These are phyloP conservation scores for Sarocladium kiliense DNA, from an alignment of 2,329 filamentous ascomycete species.

Conservation along the genomic window DNA sequence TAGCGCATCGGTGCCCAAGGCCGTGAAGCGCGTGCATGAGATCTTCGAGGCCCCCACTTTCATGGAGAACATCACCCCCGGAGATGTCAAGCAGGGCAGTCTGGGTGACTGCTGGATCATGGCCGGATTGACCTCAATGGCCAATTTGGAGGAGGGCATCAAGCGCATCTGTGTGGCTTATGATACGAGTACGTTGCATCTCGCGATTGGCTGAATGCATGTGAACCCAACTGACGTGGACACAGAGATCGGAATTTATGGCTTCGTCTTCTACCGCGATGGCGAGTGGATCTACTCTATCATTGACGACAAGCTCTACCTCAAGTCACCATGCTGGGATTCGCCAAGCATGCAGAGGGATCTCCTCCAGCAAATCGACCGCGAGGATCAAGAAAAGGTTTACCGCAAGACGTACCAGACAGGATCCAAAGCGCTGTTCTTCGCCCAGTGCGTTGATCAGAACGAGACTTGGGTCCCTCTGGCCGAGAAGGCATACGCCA, in stretches of 20 bases:
- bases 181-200: constrained; percentile 46
- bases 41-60: constrained; percentile 73
- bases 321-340: constrained; percentile 78
- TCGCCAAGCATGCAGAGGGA: constrained; percentile 70
- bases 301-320: constrained; percentile 84
- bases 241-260: constrained; percentile 69
- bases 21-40: constrained; percentile 70
- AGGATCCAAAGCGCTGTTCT: constrained; percentile 72
- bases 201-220: background rate
- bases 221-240: constrained; percentile 12
- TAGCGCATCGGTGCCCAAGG: constrained; percentile 55
- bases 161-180: constrained; percentile 71
- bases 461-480: constrained; percentile 82
- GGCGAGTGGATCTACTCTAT: constrained; percentile 91
- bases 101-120: constrained; percentile 83
- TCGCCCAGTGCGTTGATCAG: constrained; percentile 67
- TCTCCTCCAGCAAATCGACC: constrained; percentile 69
- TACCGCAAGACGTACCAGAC: constrained; percentile 69
- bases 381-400: constrained; percentile 65
- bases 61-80: constrained; percentile 57
- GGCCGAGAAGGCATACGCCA: constrained; percentile 79
- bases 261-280: constrained; percentile 83
- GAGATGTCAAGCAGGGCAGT: constrained; percentile 72
- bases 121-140: constrained; percentile 70
- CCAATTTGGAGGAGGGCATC: constrained; percentile 66